phyloP scores from a whole-genome alignment of 2,329 filamentous ascomycete species.

The Graphilbum fragrans region DNA sequence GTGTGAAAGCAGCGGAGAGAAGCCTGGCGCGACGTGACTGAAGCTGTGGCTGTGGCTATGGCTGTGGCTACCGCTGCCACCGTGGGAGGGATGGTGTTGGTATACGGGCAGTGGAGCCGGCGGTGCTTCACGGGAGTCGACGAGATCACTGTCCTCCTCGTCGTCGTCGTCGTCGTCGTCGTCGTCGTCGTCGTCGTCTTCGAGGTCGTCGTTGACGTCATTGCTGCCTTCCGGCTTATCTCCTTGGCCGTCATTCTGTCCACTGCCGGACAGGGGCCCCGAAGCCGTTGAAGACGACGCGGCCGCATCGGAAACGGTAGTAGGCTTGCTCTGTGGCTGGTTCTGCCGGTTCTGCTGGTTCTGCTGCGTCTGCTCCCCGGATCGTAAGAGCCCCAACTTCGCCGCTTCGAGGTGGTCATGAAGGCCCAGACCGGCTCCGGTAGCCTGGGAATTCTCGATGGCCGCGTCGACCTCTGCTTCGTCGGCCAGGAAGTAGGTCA shows the following conservation, averaged over 20 bases:
- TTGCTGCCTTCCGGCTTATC: too few relatives aligned
- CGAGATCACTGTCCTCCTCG: neutral
- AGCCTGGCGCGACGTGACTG: neutral
- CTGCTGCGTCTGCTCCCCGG: neutral
- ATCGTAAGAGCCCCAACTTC: too few relatives aligned
- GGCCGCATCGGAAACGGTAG: neutral
- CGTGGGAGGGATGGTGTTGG: neutral
- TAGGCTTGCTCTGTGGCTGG: neutral
- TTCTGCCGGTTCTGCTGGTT: neutral
- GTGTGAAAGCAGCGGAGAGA: constrained; percentile 19
- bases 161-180: neutral
- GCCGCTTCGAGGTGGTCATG: constrained; percentile 20
- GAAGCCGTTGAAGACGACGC: neutral
- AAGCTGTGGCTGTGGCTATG: constrained; percentile 8
- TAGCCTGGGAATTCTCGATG: constrained; percentile 7
- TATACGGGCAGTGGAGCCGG: neutral
- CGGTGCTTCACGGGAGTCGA: too few relatives aligned
- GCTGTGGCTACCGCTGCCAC: neutral
- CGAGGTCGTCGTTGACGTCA: neutral
- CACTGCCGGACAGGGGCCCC: too few relatives aligned
- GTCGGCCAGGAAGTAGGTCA: constrained; percentile 39
- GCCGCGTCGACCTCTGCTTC: constrained; percentile 32
- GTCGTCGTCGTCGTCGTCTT: neutral
- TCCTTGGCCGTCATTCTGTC: too few relatives aligned
- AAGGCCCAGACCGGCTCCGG: constrained; percentile 14